Evolutionary conservation across 2,329 filamentous ascomycete genomes (phyloP).

Genomic region (Fragosphaeria purpurea): DNA sequence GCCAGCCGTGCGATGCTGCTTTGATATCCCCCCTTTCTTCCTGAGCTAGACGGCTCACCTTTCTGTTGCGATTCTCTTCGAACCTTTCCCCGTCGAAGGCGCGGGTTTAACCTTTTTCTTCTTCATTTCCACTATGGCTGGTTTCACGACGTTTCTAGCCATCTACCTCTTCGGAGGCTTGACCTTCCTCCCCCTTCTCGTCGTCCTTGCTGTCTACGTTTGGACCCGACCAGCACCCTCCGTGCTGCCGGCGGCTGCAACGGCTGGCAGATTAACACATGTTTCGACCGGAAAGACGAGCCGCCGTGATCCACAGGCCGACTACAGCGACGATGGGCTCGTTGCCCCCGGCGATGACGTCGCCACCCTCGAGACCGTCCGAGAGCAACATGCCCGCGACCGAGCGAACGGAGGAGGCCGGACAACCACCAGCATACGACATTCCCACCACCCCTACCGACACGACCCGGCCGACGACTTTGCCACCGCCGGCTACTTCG

Average conservation of each 20-base stretch:
- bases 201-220: conserved; percentile 42
- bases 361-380: conserved; percentile 42
- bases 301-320: neutral
- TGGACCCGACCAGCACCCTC: conserved; percentile 60
- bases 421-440: too few species aligned
- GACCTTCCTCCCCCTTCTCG: conserved; percentile 70
- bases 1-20: neutral
- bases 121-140: conserved; percentile 30
- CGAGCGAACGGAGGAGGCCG: too few species aligned
- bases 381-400: conserved; percentile 16
- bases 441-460: conserved; percentile 6
- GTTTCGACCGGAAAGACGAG: conserved; percentile 5
- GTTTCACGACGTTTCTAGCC: conserved; percentile 51
- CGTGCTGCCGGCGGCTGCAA: conserved; percentile 18
- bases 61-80: too few species aligned
- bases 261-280: too few species aligned
- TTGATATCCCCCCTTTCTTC: neutral
- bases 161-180: conserved; percentile 79
- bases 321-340: conserved; percentile 19
- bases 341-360: conserved; percentile 55
- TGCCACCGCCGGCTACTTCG: conserved; percentile 75
- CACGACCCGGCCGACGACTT: conserved; percentile 59
- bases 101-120: neutral
- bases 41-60: too few species aligned
- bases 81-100: too few species aligned